These are phyloP conservation scores for Geotrichum citri-aurantii DNA, from an alignment of 1,139 yeast species.

Conservation along the genomic window DNA sequence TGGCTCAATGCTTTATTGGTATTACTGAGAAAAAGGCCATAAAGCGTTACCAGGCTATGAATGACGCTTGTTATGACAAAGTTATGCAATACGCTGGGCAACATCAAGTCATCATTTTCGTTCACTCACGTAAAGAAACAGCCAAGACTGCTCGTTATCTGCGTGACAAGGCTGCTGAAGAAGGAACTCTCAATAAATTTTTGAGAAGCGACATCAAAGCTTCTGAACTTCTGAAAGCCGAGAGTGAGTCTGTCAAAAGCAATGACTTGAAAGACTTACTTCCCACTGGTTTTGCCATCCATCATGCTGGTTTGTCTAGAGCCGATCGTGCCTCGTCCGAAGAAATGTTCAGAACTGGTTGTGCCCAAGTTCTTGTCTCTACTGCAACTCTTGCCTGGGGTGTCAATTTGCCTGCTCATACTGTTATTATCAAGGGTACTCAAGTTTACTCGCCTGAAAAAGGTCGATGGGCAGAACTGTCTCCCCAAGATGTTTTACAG, in stretches of 20 bases:
- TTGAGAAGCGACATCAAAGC: conserved; percentile 51
- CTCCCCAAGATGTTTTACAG: conserved; percentile 91
- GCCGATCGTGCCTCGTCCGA: conserved; percentile 75
- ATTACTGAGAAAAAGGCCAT: conserved; percentile 80
- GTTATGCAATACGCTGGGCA: conserved; percentile 59
- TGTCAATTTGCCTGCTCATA: conserved; percentile 94
- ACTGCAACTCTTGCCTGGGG: conserved; percentile 99
- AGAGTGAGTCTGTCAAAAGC: conserved; percentile 53
- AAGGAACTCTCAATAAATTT: conserved; percentile 46
- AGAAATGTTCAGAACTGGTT: conserved; percentile 83
- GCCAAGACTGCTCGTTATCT: conserved; percentile 75
- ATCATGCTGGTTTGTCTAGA: conserved; percentile 85
- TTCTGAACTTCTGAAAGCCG: conserved; percentile 59
- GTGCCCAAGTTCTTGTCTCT: conserved; percentile 73
- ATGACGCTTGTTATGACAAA: conserved; percentile 86
- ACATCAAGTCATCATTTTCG: conserved; percentile 82
- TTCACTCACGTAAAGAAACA: conserved; percentile 92
- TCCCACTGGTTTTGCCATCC: conserved; percentile 78
- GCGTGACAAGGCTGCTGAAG: conserved; percentile 54
- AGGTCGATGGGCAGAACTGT: conserved; percentile 81
- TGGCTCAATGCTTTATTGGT: conserved; percentile 83
- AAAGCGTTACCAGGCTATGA: conserved; percentile 75
- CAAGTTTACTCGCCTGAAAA: conserved; percentile 88
- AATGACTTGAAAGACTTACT: conserved; percentile 55
- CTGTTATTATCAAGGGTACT: conserved; percentile 92